Evolutionary conservation across 345 rosid genomes (phyloP), one percentile per base, ranked within the genome.

Genomic region (Moricandia arvensis): DNA sequence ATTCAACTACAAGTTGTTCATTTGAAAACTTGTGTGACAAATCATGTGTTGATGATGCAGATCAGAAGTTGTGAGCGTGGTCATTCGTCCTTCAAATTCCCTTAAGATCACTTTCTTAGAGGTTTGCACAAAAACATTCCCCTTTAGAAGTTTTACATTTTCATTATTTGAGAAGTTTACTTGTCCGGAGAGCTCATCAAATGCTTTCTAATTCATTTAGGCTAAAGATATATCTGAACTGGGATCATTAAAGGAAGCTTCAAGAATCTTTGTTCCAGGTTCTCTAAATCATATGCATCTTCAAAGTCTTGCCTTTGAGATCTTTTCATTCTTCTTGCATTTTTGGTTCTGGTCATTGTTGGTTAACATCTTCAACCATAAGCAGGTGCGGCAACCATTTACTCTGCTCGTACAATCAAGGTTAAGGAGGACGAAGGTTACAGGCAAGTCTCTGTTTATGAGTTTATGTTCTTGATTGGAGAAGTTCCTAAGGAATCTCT

Each of bases 71-170:
- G 37, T 94, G 21, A 90, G 92, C 68, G 98, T 90, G 57, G 88
- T 94, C 45, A 74, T 89, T 76, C 87, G 89, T 26, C 87, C 96
- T 8, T 80, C 97, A 63, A 94, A 90, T 85, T 86, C 80, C 79
- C 95, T 94, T 63, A 94, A 91, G 86, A 88, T 94, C 81, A 94
- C 98, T 69, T 91, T 91, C 85, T 87, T 94, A 75, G 98, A 94
- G 96, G 96, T 89, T 70, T 85, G 81, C 7, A 16, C 33, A 51
- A 30, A 12, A 54, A n/a, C 69, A 68, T 59, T 77, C 73, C 53
- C 51, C 8, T 51, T 24, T 24, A 15, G 59, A 18, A 65, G 26
- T 58, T 47, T 41, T 26, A 75, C 13, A 7, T 66, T 45, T 47
- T 21, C 16, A 5, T 33, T 57, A 60, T 21, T 74, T 74, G 30